Evolutionary conservation across 768 basidiomycete species (phyloP).

Genomic region (Lactifluus hygrophoroides): DNA sequence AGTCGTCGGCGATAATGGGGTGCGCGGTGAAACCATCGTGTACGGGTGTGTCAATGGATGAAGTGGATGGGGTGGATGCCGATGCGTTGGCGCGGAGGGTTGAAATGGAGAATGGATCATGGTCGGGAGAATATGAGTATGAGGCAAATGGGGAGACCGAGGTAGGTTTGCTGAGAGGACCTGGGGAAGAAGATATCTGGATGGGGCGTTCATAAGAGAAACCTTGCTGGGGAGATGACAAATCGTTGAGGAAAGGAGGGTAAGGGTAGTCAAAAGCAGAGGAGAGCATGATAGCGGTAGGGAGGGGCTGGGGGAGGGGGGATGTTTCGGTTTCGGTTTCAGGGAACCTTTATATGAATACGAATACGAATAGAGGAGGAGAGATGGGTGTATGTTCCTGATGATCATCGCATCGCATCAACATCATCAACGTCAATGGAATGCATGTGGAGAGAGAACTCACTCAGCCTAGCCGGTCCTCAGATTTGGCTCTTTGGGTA

Average conservation of each 20-base stretch:
- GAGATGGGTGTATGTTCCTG: neutral
- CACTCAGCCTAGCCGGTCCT: neutral
- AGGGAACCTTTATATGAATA: neutral
- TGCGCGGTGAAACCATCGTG: neutral
- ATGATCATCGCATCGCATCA: neutral
- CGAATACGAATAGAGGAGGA: no score
- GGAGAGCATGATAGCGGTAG: neutral
- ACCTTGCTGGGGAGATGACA: neutral
- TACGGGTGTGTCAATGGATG: conserved; percentile 7
- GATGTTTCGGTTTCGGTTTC: no score
- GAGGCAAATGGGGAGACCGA: neutral
- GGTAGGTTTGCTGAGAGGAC: no score
- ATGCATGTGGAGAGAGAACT: neutral
- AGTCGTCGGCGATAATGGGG: conserved; percentile 5
- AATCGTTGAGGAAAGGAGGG: neutral
- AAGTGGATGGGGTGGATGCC: neutral
- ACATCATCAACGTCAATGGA: neutral
- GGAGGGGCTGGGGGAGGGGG: neutral
- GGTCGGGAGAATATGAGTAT: neutral
- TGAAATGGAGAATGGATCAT: neutral
- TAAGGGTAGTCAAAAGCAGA: neutral
- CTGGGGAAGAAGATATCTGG: neutral
- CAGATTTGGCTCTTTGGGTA: neutral
- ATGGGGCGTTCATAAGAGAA: neutral
- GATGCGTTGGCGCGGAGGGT: neutral